Percentiles rank a stretch among this genome's conserved stretches.
Evolutionary conservation across 306 rosid species (phyloP).

Genomic region (Trifolium fragiferum): DNA sequence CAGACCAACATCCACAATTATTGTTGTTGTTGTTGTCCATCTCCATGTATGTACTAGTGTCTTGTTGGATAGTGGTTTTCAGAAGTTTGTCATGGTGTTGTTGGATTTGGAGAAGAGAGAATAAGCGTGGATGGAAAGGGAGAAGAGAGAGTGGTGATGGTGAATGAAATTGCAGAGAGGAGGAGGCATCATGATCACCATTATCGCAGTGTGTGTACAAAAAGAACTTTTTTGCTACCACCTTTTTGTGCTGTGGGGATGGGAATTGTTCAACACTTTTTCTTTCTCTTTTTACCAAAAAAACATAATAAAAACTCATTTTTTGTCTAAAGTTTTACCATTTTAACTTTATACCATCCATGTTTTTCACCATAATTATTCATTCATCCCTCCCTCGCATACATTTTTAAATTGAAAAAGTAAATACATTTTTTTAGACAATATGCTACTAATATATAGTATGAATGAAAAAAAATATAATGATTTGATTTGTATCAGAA

Average conservation of each 20-base stretch:
- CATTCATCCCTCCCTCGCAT: too few species aligned
- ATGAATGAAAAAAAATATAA: too few species aligned
- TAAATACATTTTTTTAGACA: too few species aligned
- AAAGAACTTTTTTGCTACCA: slow-evolving; percentile 90
- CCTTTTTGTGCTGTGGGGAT: slow-evolving; percentile 60
- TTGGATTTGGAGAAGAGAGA: slow-evolving; percentile 32
- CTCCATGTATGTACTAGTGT: slow-evolving; percentile 51
- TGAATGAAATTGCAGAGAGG: slow-evolving; percentile 69
- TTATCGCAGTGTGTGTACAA: slow-evolving; percentile 92
- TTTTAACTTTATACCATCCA: too few species aligned
- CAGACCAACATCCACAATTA: slow-evolving; percentile 92
- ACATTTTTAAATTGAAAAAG: too few species aligned
- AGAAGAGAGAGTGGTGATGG: slow-evolving; percentile 37
- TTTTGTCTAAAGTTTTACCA: too few species aligned
- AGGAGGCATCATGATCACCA: slow-evolving; percentile 86
- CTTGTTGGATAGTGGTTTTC: background rate
- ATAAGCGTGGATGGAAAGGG: slow-evolving; percentile 37
- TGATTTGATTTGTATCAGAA: too few species aligned
- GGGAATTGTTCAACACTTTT: slow-evolving; percentile 42
- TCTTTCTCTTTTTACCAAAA: slow-evolving; percentile 40
- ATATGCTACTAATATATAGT: too few species aligned
- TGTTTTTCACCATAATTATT: too few species aligned
- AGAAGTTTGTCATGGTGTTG: slow-evolving; percentile 14
- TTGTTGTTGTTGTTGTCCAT: slow-evolving; percentile 52
- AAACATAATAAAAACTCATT: too few species aligned